These are phyloP conservation scores for Sporopachydermia quercuum DNA, from an alignment of 805 yeast genomes.

Conservation along the genomic window DNA sequence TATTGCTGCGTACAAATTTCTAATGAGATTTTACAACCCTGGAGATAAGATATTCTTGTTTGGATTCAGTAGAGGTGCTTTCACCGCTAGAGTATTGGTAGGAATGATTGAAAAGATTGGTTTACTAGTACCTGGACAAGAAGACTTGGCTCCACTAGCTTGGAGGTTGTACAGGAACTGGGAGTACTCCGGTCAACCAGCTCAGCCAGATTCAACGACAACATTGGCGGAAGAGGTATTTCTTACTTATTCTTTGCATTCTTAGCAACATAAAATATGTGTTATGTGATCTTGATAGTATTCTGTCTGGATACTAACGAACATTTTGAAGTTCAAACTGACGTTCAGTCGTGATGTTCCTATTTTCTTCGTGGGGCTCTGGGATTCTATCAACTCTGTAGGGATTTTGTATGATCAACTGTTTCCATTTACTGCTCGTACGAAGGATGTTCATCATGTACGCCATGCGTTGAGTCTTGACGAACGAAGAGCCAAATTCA, in stretches of 20 bases:
- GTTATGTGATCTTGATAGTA: no score
- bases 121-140: conserved; percentile 34
- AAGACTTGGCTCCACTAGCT: conserved; percentile 39
- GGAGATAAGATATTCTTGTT: conserved; percentile 41
- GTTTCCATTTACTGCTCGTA: conserved; percentile 42
- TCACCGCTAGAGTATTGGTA: conserved; percentile 44
- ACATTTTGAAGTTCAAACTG: conserved; percentile 26
- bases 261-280: no score
- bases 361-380: conserved; percentile 48
- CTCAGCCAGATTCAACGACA: no score
- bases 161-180: conserved; percentile 47
- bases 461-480: conserved; percentile 57
- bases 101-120: conserved; percentile 56
- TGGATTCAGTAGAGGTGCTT: conserved; percentile 54
- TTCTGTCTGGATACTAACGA: no score
- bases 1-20: conserved; percentile 37
- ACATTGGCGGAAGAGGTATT: no score
- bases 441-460: conserved; percentile 38
- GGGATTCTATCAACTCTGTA: conserved; percentile 57
- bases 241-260: no score
- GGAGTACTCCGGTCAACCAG: conserved; percentile 47
- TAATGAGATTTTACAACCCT: conserved; percentile 30
- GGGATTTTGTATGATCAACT: conserved; percentile 42
- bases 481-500: conserved; percentile 50
- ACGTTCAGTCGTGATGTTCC: conserved; percentile 35